These are phyloP conservation scores for Taiozyma sp. DNA, from an alignment of 1,139 yeast genomes.

Conservation along the genomic window DNA sequence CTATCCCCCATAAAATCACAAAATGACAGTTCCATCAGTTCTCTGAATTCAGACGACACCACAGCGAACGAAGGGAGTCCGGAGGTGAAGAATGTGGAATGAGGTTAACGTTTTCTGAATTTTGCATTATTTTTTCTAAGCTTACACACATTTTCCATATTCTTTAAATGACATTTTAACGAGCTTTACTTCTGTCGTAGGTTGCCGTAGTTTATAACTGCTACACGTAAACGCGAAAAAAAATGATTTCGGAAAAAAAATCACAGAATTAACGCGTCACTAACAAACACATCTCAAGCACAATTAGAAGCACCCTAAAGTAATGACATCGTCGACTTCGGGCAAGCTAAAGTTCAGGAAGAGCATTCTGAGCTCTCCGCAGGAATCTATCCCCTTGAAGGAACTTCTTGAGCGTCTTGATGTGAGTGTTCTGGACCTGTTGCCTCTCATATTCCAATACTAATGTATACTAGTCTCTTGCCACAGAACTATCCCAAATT, in stretches of 20 bases:
- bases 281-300: not conserved
- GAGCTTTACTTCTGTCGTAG: not conserved
- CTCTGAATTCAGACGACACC: not conserved
- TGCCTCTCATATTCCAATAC: constrained; percentile 15
- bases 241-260: not conserved
- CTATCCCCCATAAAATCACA: constrained; percentile 4
- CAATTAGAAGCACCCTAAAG: not conserved
- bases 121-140: not conserved
- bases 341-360: constrained; percentile 36
- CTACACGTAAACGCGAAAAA: not conserved
- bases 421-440: constrained; percentile 8
- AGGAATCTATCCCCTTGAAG: constrained; percentile 50
- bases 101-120: not conserved
- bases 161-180: not conserved
- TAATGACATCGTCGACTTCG: constrained; percentile 13
- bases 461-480: constrained; percentile 33
- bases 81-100: not conserved
- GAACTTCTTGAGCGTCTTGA: constrained; percentile 44
- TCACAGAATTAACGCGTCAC: constrained; percentile 3
- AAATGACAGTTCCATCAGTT: not conserved
- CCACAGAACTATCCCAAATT: constrained; percentile 54
- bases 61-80: not conserved
- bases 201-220: not conserved
- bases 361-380: constrained; percentile 48
- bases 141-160: not conserved